phyloP scores from a whole-genome alignment of 257 asterid genomes.

The Fraxinus anomala region DNA sequence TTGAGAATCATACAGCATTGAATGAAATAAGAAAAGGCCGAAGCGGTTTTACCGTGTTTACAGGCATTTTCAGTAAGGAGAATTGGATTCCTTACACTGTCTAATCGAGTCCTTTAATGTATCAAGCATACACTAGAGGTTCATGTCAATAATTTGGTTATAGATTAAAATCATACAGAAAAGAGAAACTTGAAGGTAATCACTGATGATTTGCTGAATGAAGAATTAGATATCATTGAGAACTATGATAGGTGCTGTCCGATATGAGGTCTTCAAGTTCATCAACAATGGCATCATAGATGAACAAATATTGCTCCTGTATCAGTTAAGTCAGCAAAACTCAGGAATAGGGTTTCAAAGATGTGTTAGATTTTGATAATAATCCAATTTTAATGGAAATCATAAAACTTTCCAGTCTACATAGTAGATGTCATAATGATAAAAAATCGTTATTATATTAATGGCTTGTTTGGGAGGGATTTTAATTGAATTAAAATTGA shows the following conservation, averaged over 20 bases:
- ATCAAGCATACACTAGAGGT: not conserved
- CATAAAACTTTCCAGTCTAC: not conserved
- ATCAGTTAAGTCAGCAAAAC: constrained; percentile 24
- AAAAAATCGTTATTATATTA: no score
- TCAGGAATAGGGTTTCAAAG: not conserved
- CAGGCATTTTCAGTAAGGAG: not conserved
- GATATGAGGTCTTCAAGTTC: constrained; percentile 61
- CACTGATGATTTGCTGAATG: constrained; percentile 14
- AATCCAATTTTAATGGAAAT: not conserved
- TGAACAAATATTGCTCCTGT: constrained; percentile 73
- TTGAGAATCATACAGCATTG: not conserved
- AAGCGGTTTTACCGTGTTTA: not conserved
- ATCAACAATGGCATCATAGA: constrained; percentile 60
- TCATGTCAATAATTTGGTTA: not conserved
- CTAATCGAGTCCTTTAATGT: not conserved
- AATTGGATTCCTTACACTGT: not conserved
- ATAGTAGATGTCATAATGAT: no score
- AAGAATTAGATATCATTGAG: constrained; percentile 25
- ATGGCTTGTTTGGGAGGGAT: no score
- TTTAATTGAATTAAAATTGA: no score
- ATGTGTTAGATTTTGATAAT: not conserved
- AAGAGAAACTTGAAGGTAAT: not conserved
- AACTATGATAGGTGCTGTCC: constrained; percentile 34
- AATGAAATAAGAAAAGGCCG: not conserved
- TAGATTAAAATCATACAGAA: not conserved